Base-by-base conservation (phyloP, 2,329 filamentous ascomycete species). In the Penicillium brevicompactum region DNA sequence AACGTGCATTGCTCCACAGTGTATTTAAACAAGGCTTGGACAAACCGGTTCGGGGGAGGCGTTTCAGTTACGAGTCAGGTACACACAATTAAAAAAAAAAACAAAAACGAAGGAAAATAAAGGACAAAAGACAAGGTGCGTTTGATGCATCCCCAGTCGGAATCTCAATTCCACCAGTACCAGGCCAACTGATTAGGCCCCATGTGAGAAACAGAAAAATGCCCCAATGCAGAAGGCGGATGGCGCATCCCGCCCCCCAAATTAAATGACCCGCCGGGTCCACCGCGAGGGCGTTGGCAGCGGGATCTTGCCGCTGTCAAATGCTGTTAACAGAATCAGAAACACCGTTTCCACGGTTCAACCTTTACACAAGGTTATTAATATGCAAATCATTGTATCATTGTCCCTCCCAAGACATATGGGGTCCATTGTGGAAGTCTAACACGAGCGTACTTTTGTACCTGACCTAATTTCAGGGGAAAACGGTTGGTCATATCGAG, bases 241-340 rank as follows among this genome's bases (percentile, higher is more conserved):
- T 37, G 34, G 34, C 34, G 6, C 34, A 37, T n/a, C 34, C 41
- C 31, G 14, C 31, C 46, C 14, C 38, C 27, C 30, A 7, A n/a
- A 37, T 18, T 18, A 18, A 27, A 18, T n/a, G 53, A 44, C 53
- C 53, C 53, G 43, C 49, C 37, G 6, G 27, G 14, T 22, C 53
- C 49, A 53, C 53, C 24, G 18, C 18, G 10, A 41, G 27, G n/a
- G 38, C 11, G 46, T n/a, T 37, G 16, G n/a, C 44, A 44, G 21
- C n/a, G 31, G 30, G 52, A 30, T 34, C 8, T 27, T 21, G n/a
- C 41, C 45, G 50, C 51, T 53, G 46, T 54, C 41, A 16, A 27
- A 27, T 27, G 24, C 24, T 27, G 24, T 11, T 2, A 49, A 43
- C 38, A 16, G 16, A 32, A 27, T 27, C 5, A 5, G 24, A 27